Base-by-base conservation (phyloP, 2,329 filamentous ascomycete genomes). In the Fusarium humuli region DNA sequence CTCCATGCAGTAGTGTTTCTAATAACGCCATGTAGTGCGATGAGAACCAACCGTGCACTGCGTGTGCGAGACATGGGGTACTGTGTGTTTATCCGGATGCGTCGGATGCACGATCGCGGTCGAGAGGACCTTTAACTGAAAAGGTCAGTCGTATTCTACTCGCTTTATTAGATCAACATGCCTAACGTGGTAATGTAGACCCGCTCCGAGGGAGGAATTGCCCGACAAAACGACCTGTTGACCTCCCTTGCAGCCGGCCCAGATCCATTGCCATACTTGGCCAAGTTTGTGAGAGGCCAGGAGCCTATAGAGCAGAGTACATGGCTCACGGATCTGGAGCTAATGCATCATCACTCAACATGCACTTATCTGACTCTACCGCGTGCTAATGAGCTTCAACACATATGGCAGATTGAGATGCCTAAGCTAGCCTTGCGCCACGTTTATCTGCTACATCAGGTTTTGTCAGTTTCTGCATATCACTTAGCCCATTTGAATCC, bases 271-370 rank as follows among this genome's bases (percentile, higher is more conserved):
- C 68, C 67, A 0, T 75, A 76, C 40, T 71, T 76, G 27, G 60
- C 66, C 44, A 74, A 73, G 45, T 72, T 76, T 18, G 66, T 71
- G 3, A 72, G 66, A 2, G 66, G 63, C 9, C 69, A 67, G 14
- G 58, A 57, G 25, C 44, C 65, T 3, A 47, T 67, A n/a, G 65
- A 63, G 18, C 52, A 72, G 32, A 66, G 62, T 37, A 48, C 59
- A 4, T 81, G 78, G 79, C 75, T 78, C 12, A 74, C 75, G 6
- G 79, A 81, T 57, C 76, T 81, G 14, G 77, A 79, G 59, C 71
- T 81, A 41, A 76, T 81, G 71, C 78, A 81, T 42, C 79, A 81
- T 44, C 81, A 76, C 53, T 76, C 76, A 3, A 71, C 76, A 9
- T 66, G 57, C 3, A 78, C 78, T 1, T 78, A 70, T 48, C 57